phyloP scores from a whole-genome alignment of 2,329 filamentous ascomycete genomes.

The Xylaria sp. region DNA sequence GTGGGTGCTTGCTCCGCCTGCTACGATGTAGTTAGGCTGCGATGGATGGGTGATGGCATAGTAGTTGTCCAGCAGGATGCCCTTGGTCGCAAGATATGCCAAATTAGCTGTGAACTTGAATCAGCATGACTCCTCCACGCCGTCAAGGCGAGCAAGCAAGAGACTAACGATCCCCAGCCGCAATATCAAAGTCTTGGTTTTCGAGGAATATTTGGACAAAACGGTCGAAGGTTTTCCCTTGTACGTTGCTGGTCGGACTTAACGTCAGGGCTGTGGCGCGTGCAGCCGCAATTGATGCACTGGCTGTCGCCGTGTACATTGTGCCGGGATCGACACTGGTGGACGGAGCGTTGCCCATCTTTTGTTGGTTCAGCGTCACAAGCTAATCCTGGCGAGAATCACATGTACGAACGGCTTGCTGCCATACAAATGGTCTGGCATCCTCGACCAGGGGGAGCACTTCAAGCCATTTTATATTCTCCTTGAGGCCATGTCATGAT shows the following conservation, averaged over 20 bases:
- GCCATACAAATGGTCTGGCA: neutral
- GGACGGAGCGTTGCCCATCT: constrained; percentile 25
- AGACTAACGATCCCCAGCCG: constrained; percentile 51
- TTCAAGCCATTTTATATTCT: neutral
- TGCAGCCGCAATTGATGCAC: constrained; percentile 26
- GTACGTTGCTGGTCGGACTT: constrained; percentile 52
- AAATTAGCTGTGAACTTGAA: constrained; percentile 44
- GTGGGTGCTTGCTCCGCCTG: constrained; percentile 61
- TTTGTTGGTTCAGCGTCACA: constrained; percentile 5
- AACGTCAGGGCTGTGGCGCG: constrained; percentile 51
- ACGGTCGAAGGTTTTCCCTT: constrained; percentile 63
- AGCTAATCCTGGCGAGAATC: neutral
- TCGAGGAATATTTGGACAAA: constrained; percentile 69
- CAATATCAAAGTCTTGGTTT: constrained; percentile 60
- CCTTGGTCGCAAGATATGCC: constrained; percentile 56
- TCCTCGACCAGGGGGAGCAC: neutral
- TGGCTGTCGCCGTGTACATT: constrained; percentile 31
- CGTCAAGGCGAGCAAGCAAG: neutral
- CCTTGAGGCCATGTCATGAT: neutral
- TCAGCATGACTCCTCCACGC: neutral
- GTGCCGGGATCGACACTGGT: constrained; percentile 24
- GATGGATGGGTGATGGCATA: constrained; percentile 63
- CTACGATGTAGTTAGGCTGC: constrained; percentile 66
- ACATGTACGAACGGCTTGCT: neutral
- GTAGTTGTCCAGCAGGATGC: constrained; percentile 61